phyloP scores from a whole-genome alignment of 2,329 filamentous ascomycete species.

The Laburnicola sp. region DNA sequence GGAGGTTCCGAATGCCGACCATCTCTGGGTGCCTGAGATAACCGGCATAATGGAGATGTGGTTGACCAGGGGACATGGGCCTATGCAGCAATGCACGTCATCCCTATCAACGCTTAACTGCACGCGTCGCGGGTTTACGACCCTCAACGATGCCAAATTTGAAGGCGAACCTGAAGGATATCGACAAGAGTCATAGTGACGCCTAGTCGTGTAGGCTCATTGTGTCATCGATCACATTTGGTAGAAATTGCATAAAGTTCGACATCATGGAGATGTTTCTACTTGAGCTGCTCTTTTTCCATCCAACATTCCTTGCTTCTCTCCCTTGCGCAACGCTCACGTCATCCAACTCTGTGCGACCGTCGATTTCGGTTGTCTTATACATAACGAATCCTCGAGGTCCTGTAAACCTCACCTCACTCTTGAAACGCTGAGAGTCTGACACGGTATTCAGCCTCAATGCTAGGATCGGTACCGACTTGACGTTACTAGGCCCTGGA shows the following conservation, averaged over 20 bases:
- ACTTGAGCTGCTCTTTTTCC: slow-evolving; percentile 6
- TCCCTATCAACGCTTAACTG: slow-evolving; percentile 20
- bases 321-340: slow-evolving; percentile 18
- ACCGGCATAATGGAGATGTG: slow-evolving; percentile 19
- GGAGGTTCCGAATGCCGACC: too few species aligned
- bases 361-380: slow-evolving; percentile 21
- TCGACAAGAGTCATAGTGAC: slow-evolving; percentile 4
- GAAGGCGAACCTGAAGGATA: slow-evolving; percentile 7
- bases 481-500: slow-evolving; percentile 18
- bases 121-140: slow-evolving; percentile 20
- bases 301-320: slow-evolving; percentile 22
- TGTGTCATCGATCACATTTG: not conserved
- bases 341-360: slow-evolving; percentile 9
- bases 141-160: slow-evolving; percentile 10
- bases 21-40: slow-evolving; percentile 12
- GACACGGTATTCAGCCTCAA: slow-evolving; percentile 35
- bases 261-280: slow-evolving; percentile 12
- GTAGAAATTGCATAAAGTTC: slow-evolving; percentile 1
- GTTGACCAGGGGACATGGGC: slow-evolving; percentile 21
- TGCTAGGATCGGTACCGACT: slow-evolving; percentile 20
- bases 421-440: slow-evolving; percentile 34
- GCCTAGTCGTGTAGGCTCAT: not conserved
- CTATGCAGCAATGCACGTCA: slow-evolving; percentile 24
- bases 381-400: not conserved
- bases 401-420: too few species aligned